phyloP scores from a whole-genome alignment of 192 early-diverging fungal genomes.

The Coemansia sp. region DNA sequence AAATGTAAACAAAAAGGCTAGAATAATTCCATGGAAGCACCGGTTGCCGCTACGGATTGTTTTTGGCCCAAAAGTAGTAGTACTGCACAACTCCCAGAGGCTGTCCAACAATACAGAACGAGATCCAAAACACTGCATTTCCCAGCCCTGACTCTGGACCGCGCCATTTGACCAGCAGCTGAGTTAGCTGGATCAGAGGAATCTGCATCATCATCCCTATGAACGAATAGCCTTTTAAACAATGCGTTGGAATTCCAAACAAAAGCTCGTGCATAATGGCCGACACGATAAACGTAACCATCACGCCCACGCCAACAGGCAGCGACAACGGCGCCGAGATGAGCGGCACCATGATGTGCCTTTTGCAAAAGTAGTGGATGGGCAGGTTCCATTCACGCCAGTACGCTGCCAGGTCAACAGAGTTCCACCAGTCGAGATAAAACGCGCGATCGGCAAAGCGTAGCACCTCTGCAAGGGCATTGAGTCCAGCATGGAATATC shows the following conservation, averaged over 20 bases:
- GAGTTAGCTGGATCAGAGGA: slow-evolving; percentile 70
- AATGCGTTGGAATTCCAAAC: slow-evolving; percentile 81
- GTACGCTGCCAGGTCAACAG: slow-evolving; percentile 71
- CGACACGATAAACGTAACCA: slow-evolving; percentile 78
- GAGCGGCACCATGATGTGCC: slow-evolving; percentile 83
- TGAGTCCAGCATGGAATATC: slow-evolving; percentile 78
- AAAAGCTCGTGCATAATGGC: slow-evolving; percentile 85
- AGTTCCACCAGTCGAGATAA: slow-evolving; percentile 92
- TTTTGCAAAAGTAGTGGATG: slow-evolving; percentile 83
- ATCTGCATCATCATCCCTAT: slow-evolving; percentile 77
- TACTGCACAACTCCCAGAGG: slow-evolving; percentile 71
- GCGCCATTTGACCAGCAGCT: slow-evolving; percentile 65
- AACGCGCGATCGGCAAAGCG: slow-evolving; percentile 87
- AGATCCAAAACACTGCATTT: slow-evolving; percentile 80
- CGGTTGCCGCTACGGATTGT: slow-evolving; percentile 31
- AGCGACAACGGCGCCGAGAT: slow-evolving; percentile 65
- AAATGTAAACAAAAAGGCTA: slow-evolving; percentile 2
- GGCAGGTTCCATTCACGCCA: slow-evolving; percentile 93
- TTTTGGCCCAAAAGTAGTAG: slow-evolving; percentile 67
- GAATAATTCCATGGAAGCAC: not conserved
- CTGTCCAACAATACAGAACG: slow-evolving; percentile 79
- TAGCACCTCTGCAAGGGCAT: slow-evolving; percentile 76
- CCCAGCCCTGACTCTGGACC: slow-evolving; percentile 67
- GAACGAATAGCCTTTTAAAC: slow-evolving; percentile 79
- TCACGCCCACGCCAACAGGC: slow-evolving; percentile 49